A percentile compares a stretch with the other conserved stretches of the same genome.
Conservation (phyloP, 2,329 filamentous ascomycete species). For the Nothophoma quercina region DNA sequence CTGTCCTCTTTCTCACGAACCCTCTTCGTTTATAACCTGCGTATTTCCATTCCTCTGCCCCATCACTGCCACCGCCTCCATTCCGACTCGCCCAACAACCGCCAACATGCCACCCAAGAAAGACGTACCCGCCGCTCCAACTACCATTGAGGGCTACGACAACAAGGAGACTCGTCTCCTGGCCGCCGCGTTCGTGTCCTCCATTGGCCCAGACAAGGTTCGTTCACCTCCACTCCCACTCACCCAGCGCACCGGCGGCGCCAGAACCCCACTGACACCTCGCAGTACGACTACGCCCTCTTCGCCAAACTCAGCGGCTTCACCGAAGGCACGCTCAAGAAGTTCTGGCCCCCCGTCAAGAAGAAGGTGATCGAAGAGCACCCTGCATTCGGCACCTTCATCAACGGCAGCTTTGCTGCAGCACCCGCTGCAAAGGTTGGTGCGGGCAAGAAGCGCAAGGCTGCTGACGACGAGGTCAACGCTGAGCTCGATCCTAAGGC, state of each 20-base stretch:
- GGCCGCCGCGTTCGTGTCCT: slow-evolving; percentile 42
- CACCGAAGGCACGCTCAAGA: slow-evolving; percentile 42
- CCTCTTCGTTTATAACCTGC: neutral
- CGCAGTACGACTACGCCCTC: slow-evolving; percentile 39
- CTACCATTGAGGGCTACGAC: slow-evolving; percentile 28
- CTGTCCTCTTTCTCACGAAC: neutral
- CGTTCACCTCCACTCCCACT: neutral
- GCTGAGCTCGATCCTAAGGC: slow-evolving; percentile 7
- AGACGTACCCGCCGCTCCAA: slow-evolving; percentile 4
- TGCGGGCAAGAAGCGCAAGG: slow-evolving; percentile 36
- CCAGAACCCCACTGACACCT: neutral
- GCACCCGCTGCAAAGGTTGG: slow-evolving; percentile 8
- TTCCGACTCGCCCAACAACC: neutral
- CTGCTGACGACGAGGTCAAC: slow-evolving; percentile 12
- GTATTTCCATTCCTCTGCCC: neutral
- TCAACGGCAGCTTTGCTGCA: slow-evolving; percentile 3
- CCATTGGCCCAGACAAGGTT: slow-evolving; percentile 39
- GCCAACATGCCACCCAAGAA: slow-evolving; percentile 37
- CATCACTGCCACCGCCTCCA: neutral
- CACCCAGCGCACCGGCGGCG: neutral
- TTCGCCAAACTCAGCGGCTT: slow-evolving; percentile 40
- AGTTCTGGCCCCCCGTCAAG: slow-evolving; percentile 45
- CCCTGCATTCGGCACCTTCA: slow-evolving; percentile 31
- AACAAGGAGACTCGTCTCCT: slow-evolving; percentile 38
- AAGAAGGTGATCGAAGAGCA: slow-evolving; percentile 37